A percentile compares a stretch with the other conserved stretches of the same genome.
phyloP scores from a whole-genome alignment of 1,139 yeast genomes.

The Candida tropicalis region DNA sequence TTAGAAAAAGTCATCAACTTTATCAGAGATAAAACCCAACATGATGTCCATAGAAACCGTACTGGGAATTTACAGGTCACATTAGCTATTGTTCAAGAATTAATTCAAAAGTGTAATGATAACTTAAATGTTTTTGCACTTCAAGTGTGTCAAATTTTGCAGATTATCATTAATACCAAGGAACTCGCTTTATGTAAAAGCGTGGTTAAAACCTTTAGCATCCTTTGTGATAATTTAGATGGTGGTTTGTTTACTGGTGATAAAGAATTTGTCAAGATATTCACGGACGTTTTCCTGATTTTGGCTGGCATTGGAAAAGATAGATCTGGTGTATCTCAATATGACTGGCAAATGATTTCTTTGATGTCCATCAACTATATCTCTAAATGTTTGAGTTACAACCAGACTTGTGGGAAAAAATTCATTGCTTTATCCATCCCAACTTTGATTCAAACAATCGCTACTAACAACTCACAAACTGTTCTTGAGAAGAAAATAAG shows the following conservation, averaged over 20 bases:
- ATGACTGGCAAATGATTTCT: slow-evolving; percentile 54
- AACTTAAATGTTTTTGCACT: slow-evolving; percentile 83
- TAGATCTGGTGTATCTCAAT: slow-evolving; percentile 21
- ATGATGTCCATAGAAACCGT: slow-evolving; percentile 59
- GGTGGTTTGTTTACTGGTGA: slow-evolving; percentile 76
- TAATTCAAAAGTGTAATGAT: slow-evolving; percentile 76
- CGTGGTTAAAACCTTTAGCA: slow-evolving; percentile 52
- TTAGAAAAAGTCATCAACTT: slow-evolving; percentile 82
- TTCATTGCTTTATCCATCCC: slow-evolving; percentile 47
- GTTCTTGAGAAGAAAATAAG: slow-evolving; percentile 26
- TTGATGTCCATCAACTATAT: slow-evolving; percentile 47
- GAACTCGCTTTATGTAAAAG: slow-evolving; percentile 62
- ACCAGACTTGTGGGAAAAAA: slow-evolving; percentile 37
- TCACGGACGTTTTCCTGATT: slow-evolving; percentile 43
- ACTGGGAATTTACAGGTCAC: slow-evolving; percentile 86
- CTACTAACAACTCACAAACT: slow-evolving; percentile 20
- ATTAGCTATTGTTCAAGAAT: slow-evolving; percentile 64
- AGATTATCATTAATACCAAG: slow-evolving; percentile 43
- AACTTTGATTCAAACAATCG: slow-evolving; percentile 36
- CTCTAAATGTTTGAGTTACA: slow-evolving; percentile 46
- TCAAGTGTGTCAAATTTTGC: slow-evolving; percentile 54
- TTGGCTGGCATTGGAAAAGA: slow-evolving; percentile 33
- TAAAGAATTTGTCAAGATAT: slow-evolving; percentile 54
- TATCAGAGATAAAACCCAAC: slow-evolving; percentile 61
- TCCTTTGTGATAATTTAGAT: slow-evolving; percentile 67